phyloP scores from a whole-genome alignment of 2,329 filamentous ascomycete species.

The Hirsutella minnesotensis region DNA sequence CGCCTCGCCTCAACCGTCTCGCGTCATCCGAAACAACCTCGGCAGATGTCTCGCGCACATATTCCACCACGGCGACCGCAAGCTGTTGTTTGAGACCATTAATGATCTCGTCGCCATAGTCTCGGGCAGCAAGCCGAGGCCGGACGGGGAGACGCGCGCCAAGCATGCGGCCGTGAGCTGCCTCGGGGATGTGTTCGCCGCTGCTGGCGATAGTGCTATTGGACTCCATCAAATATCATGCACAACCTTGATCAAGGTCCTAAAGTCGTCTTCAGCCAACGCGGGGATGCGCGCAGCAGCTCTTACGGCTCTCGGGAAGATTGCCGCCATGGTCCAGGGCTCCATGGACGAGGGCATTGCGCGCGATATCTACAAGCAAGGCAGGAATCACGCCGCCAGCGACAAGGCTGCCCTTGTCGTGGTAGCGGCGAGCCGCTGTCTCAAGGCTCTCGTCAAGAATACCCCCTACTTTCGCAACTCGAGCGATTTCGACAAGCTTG shows the following conservation, averaged over 20 bases:
- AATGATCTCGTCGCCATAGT: slow-evolving; percentile 73
- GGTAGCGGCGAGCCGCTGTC: slow-evolving; percentile 64
- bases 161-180: slow-evolving; percentile 85
- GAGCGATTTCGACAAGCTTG: slow-evolving; percentile 81
- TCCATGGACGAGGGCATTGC: slow-evolving; percentile 75
- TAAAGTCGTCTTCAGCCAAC: slow-evolving; percentile 70
- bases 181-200: slow-evolving; percentile 77
- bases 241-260: slow-evolving; percentile 59
- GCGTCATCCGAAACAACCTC: slow-evolving; percentile 82
- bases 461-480: slow-evolving; percentile 81
- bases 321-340: slow-evolving; percentile 60
- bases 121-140: slow-evolving; percentile 59
- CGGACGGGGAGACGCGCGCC: slow-evolving; percentile 62
- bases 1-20: slow-evolving; percentile 68
- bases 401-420: slow-evolving; percentile 82
- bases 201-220: slow-evolving; percentile 89
- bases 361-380: slow-evolving; percentile 91
- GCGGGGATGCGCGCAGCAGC: slow-evolving; percentile 71
- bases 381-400: slow-evolving; percentile 58
- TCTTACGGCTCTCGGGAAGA: slow-evolving; percentile 63
- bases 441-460: slow-evolving; percentile 58
- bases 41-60: slow-evolving; percentile 75
- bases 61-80: slow-evolving; percentile 76
- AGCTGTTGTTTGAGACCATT: slow-evolving; percentile 86
- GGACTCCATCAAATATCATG: slow-evolving; percentile 67